Conservation (phyloP, 2,329 filamentous ascomycete species). For the Teratosphaeria destructans region DNA sequence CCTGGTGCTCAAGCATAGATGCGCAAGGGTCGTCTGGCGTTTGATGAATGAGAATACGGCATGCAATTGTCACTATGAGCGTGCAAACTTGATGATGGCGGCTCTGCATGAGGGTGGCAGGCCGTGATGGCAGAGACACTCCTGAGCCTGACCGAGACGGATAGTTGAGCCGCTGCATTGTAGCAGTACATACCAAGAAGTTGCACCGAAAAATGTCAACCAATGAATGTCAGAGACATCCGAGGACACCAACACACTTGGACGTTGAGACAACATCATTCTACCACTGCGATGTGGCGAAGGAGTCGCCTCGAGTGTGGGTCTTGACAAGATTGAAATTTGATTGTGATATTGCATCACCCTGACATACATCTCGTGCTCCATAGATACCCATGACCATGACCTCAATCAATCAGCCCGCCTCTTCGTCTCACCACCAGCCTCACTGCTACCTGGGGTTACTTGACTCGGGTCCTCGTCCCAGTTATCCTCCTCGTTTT, state of each 20-base stretch:
- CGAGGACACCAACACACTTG: background rate
- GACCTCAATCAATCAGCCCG: conserved; percentile 28
- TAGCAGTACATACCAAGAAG: background rate
- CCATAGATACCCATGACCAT: background rate
- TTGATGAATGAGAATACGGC: background rate
- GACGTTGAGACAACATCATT: background rate
- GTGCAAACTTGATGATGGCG: background rate
- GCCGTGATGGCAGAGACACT: background rate
- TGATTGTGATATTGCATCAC: background rate
- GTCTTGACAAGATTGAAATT: background rate
- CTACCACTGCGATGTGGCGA: background rate
- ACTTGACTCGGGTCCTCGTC: conserved; percentile 41
- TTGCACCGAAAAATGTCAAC: background rate
- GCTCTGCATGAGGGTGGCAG: background rate
- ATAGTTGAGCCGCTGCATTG: background rate
- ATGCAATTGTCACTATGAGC: background rate
- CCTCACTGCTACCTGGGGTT: conserved; percentile 11
- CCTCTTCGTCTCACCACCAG: conserved; percentile 27
- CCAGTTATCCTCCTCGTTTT: conserved; percentile 60
- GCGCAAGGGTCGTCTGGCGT: background rate
- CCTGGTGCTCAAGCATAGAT: conserved; percentile 23
- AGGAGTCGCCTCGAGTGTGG: background rate
- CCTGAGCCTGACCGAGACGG: background rate
- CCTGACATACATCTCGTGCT: background rate
- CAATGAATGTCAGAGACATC: background rate